A percentile compares a stretch with the other conserved stretches of the same genome.
These are phyloP conservation scores for Kregervanrija delftensis DNA, from an alignment of 805 yeast genomes.

Conservation along the genomic window DNA sequence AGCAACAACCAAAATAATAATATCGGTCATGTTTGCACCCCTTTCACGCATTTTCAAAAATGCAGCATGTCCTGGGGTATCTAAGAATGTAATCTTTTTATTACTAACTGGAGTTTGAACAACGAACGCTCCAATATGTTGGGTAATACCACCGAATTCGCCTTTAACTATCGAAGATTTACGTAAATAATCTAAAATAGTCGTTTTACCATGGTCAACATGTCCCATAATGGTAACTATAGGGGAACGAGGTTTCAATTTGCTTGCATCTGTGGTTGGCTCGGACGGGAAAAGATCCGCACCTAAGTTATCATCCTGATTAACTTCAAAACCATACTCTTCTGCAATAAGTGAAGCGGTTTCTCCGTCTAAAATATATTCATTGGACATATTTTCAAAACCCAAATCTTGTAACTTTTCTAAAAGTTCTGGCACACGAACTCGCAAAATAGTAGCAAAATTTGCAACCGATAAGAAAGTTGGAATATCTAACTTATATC, in stretches of 20 bases:
- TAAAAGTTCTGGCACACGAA: slow-evolving; percentile 56
- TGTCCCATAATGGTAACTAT: slow-evolving; percentile 98
- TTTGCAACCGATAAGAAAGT: slow-evolving; percentile 74
- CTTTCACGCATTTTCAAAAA: slow-evolving; percentile 93
- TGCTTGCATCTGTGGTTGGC: slow-evolving; percentile 37
- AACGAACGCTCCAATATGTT: slow-evolving; percentile 95
- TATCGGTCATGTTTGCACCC: slow-evolving; percentile 92
- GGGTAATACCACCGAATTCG: slow-evolving; percentile 96
- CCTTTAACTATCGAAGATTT: slow-evolving; percentile 76
- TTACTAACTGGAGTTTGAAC: slow-evolving; percentile 72
- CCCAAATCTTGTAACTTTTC: slow-evolving; percentile 60
- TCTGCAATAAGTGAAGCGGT: slow-evolving; percentile 83
- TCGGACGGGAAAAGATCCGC: slow-evolving; percentile 55
- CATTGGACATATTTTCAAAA: slow-evolving; percentile 62
- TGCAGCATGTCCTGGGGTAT: slow-evolving; percentile 98
- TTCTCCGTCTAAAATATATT: slow-evolving; percentile 78
- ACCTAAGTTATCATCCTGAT: slow-evolving; percentile 49
- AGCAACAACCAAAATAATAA: slow-evolving; percentile 87
- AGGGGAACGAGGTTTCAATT: slow-evolving; percentile 71
- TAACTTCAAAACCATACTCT: slow-evolving; percentile 72
- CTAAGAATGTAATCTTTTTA: slow-evolving; percentile 79
- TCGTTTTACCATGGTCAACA: slow-evolving; percentile 97
- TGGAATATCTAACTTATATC: slow-evolving; percentile 45
- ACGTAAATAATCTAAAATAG: slow-evolving; percentile 79
- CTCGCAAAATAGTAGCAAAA: slow-evolving; percentile 62